A percentile compares a stretch with the other conserved stretches of the same genome.
phyloP scores from a whole-genome alignment of 225 moss, liverwort and hornwort species.

The Polytrichum commune region DNA sequence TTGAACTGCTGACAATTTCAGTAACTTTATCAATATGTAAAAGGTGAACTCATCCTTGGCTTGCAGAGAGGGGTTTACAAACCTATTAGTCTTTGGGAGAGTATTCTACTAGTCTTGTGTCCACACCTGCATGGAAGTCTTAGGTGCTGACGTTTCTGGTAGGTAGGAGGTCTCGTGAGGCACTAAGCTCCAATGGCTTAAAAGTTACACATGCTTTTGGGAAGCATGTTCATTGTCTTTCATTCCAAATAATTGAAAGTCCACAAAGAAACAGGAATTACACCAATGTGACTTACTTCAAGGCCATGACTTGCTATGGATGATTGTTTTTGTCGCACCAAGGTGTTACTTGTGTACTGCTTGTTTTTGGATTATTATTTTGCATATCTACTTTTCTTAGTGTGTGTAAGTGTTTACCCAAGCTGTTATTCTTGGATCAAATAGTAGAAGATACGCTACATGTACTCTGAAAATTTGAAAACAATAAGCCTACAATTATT shows the following conservation, averaged over 20 bases:
- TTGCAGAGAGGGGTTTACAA: conserved; percentile 17
- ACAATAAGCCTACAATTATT: too few relatives aligned
- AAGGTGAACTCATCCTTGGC: conserved; percentile 10
- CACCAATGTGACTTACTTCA: too few relatives aligned
- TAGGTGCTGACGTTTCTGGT: conserved; percentile 1
- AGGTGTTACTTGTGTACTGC: too few relatives aligned
- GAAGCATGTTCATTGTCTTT: conserved; percentile 18
- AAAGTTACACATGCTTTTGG: conserved; percentile 19
- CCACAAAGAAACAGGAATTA: too few relatives aligned
- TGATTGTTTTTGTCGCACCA: too few relatives aligned
- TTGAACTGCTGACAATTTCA: background rate
- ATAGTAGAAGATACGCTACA: too few relatives aligned
- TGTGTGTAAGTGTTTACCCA: too few relatives aligned
- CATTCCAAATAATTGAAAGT: conserved; percentile 26
- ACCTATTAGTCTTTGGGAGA: conserved; percentile 4
- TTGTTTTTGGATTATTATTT: too few relatives aligned
- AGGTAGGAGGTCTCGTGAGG: conserved; percentile 16
- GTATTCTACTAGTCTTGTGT: conserved; percentile 9
- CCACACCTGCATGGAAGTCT: conserved; percentile 3
- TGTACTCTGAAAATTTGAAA: too few relatives aligned
- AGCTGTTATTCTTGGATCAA: too few relatives aligned
- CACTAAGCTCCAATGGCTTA: conserved; percentile 12
- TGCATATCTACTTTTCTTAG: too few relatives aligned
- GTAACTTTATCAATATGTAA: conserved; percentile 12
- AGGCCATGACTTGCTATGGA: too few relatives aligned